Evolutionary conservation across 768 basidiomycete species (phyloP).

Genomic region (Suillus hirtellus): DNA sequence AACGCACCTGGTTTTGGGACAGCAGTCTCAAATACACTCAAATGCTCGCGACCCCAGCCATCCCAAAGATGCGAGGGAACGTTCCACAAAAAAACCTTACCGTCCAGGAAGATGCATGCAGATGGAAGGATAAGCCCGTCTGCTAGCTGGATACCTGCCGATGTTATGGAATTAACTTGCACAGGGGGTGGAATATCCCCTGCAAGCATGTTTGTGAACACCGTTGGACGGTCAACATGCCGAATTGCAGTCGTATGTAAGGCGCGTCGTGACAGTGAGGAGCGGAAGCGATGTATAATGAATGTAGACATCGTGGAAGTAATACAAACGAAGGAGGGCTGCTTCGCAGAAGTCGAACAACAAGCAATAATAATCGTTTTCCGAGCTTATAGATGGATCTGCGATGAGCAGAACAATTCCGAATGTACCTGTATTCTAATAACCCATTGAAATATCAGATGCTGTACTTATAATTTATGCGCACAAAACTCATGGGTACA

Average conservation of each 20-base stretch:
- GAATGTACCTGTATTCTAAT: not conserved
- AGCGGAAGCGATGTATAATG: not conserved
- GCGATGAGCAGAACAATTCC: not conserved
- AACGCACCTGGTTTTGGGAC: conserved; percentile 82
- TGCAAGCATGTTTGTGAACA: conserved; percentile 71
- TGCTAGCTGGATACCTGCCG: conserved; percentile 64
- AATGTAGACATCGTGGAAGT: not conserved
- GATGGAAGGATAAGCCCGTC: conserved; percentile 79
- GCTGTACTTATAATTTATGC: not conserved
- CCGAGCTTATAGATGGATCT: not conserved
- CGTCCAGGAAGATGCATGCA: conserved; percentile 82
- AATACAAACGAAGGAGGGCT: not conserved
- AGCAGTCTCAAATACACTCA: conserved; percentile 79
- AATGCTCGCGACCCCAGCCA: conserved; percentile 73
- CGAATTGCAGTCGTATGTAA: conserved; percentile 7
- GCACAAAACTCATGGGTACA: not conserved
- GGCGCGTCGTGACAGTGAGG: conserved; percentile 4
- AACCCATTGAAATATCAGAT: not conserved
- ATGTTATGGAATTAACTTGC: conserved; percentile 66
- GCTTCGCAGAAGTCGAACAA: not conserved
- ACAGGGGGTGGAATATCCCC: conserved; percentile 68
- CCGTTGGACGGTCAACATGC: conserved; percentile 26
- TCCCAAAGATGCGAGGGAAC: conserved; percentile 63
- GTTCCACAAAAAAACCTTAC: conserved; percentile 90
- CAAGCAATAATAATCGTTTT: not conserved